Evolutionary conservation across 1,284 basidiomycete species (phyloP).

Genomic region (Cutaneotrichosporon sp.): DNA sequence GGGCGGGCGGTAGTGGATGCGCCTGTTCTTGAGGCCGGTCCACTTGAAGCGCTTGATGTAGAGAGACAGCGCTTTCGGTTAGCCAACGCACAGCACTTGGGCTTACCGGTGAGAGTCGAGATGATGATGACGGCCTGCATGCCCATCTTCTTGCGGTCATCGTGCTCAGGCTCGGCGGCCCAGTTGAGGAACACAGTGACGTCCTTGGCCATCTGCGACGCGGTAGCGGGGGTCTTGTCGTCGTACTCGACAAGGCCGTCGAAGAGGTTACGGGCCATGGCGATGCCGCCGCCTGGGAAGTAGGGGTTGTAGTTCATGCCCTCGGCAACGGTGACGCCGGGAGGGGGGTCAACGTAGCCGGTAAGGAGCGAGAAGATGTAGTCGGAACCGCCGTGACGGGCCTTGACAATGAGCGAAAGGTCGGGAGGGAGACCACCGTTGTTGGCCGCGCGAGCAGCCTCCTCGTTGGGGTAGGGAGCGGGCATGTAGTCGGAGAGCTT

Average conservation of each 20-base stretch:
- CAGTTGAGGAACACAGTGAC: slow-evolving; percentile 92
- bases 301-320: slow-evolving; percentile 98
- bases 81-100: background rate
- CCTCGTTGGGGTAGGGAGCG: slow-evolving; percentile 93
- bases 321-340: slow-evolving; percentile 93
- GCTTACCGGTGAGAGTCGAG: slow-evolving; percentile 53
- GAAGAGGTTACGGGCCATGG: slow-evolving; percentile 96
- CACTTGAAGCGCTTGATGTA: slow-evolving; percentile 15
- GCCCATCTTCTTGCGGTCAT: slow-evolving; percentile 94
- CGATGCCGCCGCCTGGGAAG: slow-evolving; percentile 96
- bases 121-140: slow-evolving; percentile 84
- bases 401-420: slow-evolving; percentile 95
- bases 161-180: slow-evolving; percentile 96
- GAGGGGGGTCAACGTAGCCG: slow-evolving; percentile 94
- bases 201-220: slow-evolving; percentile 99
- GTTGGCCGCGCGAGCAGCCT: slow-evolving; percentile 93
- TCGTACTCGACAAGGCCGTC: slow-evolving; percentile 94
- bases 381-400: slow-evolving; percentile 94
- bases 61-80: background rate
- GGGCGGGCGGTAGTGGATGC: slow-evolving; percentile 17
- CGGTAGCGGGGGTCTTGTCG: slow-evolving; percentile 94
- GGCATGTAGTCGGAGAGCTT: slow-evolving; percentile 89
- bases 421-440: slow-evolving; percentile 88
- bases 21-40: slow-evolving; percentile 11
- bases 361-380: slow-evolving; percentile 97